Conservation (phyloP, 2,329 filamentous ascomycete species). For the Zymoseptoria pseudotritici region DNA sequence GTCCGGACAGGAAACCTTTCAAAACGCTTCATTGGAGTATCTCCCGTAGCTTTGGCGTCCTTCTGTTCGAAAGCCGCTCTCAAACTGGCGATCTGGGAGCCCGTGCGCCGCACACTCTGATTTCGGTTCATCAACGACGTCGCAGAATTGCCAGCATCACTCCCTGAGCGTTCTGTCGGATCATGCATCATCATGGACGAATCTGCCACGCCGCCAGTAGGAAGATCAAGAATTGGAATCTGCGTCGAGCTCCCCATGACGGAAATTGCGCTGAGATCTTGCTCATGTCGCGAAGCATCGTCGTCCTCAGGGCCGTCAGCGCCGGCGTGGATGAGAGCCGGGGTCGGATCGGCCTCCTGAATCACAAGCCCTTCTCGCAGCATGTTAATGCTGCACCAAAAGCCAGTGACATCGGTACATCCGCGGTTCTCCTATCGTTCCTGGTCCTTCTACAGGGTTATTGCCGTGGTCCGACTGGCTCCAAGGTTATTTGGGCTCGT, state of each 20-base stretch:
- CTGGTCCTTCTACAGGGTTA: neutral
- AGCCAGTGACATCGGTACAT: neutral
- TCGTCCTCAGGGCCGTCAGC: neutral
- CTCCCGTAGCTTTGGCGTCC: constrained; percentile 1
- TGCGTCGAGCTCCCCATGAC: neutral
- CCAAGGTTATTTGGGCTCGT: neutral
- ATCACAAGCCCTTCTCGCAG: neutral
- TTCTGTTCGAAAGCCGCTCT: constrained; percentile 23
- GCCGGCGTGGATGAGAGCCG: neutral
- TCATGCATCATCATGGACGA: neutral
- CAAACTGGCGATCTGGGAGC: constrained; percentile 25
- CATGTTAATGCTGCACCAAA: neutral
- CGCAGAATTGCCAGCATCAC: constrained; percentile 4
- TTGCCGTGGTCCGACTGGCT: neutral
- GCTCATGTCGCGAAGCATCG: neutral
- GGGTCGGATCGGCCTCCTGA: neutral
- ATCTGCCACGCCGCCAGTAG: neutral
- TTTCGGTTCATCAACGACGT: neutral
- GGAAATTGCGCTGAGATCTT: neutral
- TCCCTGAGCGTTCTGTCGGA: neutral
- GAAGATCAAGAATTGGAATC: neutral
- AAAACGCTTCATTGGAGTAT: constrained; percentile 4
- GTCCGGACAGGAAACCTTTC: constrained; percentile 8
- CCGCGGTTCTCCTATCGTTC: neutral
- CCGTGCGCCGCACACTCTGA: constrained; percentile 15